phyloP scores from a whole-genome alignment of 2,329 filamentous ascomycete species.

The Aspergillus sojae region DNA sequence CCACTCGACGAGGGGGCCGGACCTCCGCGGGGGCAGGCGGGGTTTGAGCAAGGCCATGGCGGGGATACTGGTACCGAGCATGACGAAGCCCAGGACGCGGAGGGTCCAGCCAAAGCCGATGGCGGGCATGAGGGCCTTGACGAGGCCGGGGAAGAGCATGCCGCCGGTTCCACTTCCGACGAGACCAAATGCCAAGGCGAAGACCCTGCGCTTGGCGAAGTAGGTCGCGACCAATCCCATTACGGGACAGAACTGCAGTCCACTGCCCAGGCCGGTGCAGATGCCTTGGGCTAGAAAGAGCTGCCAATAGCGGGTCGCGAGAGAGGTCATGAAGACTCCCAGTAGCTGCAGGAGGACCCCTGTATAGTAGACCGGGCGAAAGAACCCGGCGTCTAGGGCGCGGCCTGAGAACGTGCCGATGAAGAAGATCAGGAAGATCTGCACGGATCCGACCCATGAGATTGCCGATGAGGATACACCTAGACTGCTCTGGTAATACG shows the following conservation, averaged over 20 bases:
- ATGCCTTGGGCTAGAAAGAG: slow-evolving; percentile 58
- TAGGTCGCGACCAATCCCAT: slow-evolving; percentile 45
- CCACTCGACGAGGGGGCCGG: slow-evolving; percentile 15
- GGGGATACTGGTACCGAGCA: slow-evolving; percentile 17
- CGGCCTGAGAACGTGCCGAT: slow-evolving; percentile 48
- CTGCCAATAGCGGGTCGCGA: slow-evolving; percentile 51
- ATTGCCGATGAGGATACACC: slow-evolving; percentile 39
- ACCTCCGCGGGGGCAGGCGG: slow-evolving; percentile 12
- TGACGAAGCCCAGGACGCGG: slow-evolving; percentile 40
- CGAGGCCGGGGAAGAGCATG: neutral
- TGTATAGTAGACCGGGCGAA: slow-evolving; percentile 25
- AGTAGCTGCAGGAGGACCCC: slow-evolving; percentile 24
- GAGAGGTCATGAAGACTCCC: slow-evolving; percentile 19
- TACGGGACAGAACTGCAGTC: slow-evolving; percentile 24
- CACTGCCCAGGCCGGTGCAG: slow-evolving; percentile 55
- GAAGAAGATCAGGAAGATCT: slow-evolving; percentile 48
- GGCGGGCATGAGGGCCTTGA: neutral
- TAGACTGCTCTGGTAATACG: slow-evolving; percentile 45
- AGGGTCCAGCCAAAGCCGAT: slow-evolving; percentile 40
- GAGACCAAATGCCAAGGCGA: neutral
- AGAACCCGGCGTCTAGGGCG: slow-evolving; percentile 48
- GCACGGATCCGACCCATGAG: slow-evolving; percentile 55
- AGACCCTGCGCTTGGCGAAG: slow-evolving; percentile 39
- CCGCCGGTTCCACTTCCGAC: neutral
- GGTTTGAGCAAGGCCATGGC: slow-evolving; percentile 10